Evolutionary conservation across 23 red algal genomes (phyloP).

Genomic region (Cyanidiococcus yangmingshanensis): DNA sequence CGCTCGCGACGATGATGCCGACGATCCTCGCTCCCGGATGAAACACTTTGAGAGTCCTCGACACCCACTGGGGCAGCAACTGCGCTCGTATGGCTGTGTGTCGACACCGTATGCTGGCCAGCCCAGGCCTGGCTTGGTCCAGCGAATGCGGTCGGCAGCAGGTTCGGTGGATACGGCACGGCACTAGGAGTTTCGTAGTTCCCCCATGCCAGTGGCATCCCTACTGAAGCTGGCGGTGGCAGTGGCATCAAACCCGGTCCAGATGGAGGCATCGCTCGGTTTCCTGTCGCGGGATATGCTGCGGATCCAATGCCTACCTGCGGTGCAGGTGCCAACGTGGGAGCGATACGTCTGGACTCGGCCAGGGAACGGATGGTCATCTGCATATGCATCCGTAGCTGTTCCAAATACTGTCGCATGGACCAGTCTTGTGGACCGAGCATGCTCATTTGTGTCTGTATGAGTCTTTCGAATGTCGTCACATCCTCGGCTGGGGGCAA

Average conservation of each 20-base stretch:
- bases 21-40: background rate
- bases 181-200: background rate
- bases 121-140: background rate
- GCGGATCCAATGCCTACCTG: background rate
- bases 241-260: background rate
- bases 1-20: background rate
- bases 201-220: background rate
- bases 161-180: background rate
- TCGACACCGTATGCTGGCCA: background rate
- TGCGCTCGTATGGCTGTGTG: background rate
- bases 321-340: background rate
- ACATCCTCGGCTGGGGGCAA: constrained; percentile 11
- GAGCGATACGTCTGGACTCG: background rate
- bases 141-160: background rate
- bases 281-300: too few relatives aligned
- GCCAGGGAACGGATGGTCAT: background rate
- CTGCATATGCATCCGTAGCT: constrained; percentile 16
- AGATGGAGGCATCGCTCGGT: background rate
- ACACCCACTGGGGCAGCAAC: background rate
- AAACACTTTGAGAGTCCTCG: background rate
- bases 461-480: background rate
- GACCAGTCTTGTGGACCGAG: background rate
- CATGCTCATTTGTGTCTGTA: background rate
- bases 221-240: background rate
- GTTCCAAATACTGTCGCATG: background rate